phyloP scores from a whole-genome alignment of 2,329 filamentous ascomycete species.

The Epichloe glyceriae region DNA sequence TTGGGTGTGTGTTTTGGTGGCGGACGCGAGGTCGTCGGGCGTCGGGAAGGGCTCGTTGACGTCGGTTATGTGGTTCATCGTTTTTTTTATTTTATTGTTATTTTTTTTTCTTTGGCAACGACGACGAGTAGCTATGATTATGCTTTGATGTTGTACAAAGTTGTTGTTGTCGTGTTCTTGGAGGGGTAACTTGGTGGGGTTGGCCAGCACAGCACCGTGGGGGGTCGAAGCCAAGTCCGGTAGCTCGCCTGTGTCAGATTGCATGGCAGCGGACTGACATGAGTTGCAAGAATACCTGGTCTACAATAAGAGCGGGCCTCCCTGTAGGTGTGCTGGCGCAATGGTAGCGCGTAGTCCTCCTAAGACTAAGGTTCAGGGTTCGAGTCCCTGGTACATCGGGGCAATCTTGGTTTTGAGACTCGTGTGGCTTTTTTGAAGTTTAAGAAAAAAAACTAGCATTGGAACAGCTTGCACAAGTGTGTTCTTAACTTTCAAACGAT shows the following conservation, averaged over 20 bases:
- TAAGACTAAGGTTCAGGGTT: constrained; percentile 7
- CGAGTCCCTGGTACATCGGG: constrained; percentile 4
- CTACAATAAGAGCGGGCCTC: accelerated
- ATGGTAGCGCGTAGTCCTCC: constrained; percentile 6
- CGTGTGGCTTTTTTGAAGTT: background rate
- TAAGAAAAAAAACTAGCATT: too few species aligned
- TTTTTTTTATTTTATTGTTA: background rate
- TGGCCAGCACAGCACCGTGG: too few species aligned
- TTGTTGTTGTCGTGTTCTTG: too few species aligned
- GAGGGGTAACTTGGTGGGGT: too few species aligned
- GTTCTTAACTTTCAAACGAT: accelerated
- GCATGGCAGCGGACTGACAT: too few species aligned
- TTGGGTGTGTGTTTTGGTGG: constrained; percentile 45
- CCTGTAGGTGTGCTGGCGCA: constrained; percentile 3
- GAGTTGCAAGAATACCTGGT: background rate
- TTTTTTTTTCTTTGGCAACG: background rate
- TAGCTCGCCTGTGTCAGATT: too few species aligned
- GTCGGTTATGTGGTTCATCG: constrained; percentile 28
- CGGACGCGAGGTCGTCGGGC: constrained; percentile 33
- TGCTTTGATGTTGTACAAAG: too few species aligned
- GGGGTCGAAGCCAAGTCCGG: too few species aligned
- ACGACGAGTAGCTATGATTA: too few species aligned
- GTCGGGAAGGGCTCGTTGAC: constrained; percentile 42
- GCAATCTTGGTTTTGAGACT: background rate
- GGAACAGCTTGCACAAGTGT: too few species aligned